These are phyloP conservation scores for Prunus salicina DNA, from an alignment of 306 rosid species.

Conservation along the genomic window DNA sequence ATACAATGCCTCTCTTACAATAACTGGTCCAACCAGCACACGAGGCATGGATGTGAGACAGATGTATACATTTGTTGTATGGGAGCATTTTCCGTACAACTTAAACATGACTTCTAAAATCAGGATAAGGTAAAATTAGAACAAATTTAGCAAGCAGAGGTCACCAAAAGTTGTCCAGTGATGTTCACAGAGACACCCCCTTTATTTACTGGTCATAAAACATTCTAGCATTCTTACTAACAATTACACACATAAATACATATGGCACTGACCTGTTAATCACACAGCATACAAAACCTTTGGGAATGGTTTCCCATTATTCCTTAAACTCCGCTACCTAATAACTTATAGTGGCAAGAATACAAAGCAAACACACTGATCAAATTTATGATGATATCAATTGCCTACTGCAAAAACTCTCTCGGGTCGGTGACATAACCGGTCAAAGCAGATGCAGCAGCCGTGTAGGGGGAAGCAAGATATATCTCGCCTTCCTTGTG, in stretches of 20 bases:
- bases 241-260: neutral
- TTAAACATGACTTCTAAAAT: neutral
- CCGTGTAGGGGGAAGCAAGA: conserved; percentile 91
- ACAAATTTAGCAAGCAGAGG: neutral
- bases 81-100: no score
- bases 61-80: neutral
- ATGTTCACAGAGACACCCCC: neutral
- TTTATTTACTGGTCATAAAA: neutral
- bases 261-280: neutral
- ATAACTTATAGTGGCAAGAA: neutral
- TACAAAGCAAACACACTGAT: neutral
- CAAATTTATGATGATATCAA: neutral
- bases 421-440: conserved; percentile 93
- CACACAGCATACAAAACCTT: conserved; percentile 1
- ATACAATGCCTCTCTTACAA: no score
- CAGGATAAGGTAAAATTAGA: neutral
- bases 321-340: neutral
- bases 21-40: no score
- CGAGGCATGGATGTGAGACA: no score
- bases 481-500: conserved; percentile 92
- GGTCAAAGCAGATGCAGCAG: conserved; percentile 98
- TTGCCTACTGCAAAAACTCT: conserved; percentile 71
- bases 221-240: neutral
- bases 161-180: neutral
- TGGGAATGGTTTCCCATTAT: conserved; percentile 2